Evolutionary conservation across 2,329 filamentous ascomycete species (phyloP), one percentile per base, ranked within the genome.

Genomic region (Zopfia rhizophila): DNA sequence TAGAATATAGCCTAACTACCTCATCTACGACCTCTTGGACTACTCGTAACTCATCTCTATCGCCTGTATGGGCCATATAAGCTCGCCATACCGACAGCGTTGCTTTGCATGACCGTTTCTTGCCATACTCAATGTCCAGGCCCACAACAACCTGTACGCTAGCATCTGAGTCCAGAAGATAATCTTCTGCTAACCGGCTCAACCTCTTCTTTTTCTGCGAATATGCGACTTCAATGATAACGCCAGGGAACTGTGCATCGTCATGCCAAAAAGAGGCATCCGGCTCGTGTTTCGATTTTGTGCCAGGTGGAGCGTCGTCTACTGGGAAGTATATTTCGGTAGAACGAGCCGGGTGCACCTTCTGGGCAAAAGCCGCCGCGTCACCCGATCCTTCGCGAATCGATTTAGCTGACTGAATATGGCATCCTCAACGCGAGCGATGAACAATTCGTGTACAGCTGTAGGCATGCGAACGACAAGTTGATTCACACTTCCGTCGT

Each of bases 401-500:
- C 16, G 22, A 5, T 54, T 58, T 58, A 61, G 45, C 38, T 56
- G 48, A 21, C 43, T 58, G 5, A 19, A 31, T 35, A 65, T 56
- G 2, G 35, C 48, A 38, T 63, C 53, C 53, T 60, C 53, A 1
- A 63, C 35, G 24, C 8, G 3, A 23, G 27, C 44, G 18, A 58
- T 52, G 23, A 60, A 62, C 21, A 38, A 38, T 22, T 63, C 51
- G 32, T 64, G 56, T 51, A 58, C 19, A 1, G 4, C 45, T 11
- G 48, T 60, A 49, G 59, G 56, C 49, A 61, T 61, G 33, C 59
- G 47, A 53, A 62, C 30, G 14, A 55, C 27, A 21, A 62, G 44
- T 42, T 7, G 24, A 43, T 36, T n/a, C 7, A 25, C 40, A 6
- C 53, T 24, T 30, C 3, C 39, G 46, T 53, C 28, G 39, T 59